Conservation (phyloP, 2,329 filamentous ascomycete species). For the Aspergillus ruber region DNA sequence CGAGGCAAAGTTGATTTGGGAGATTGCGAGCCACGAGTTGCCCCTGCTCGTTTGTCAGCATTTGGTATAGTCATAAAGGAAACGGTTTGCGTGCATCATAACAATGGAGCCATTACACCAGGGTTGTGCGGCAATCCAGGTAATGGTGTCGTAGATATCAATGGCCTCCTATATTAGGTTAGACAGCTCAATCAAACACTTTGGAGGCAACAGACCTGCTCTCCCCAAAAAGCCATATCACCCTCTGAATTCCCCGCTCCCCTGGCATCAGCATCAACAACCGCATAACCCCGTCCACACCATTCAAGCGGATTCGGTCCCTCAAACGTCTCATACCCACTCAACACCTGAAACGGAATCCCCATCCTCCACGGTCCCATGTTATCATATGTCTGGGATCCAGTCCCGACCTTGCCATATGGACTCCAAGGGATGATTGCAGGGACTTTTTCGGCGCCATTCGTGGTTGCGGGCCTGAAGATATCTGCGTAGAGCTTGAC, state of each 20-base stretch:
- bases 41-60: neutral
- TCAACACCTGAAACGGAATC: conserved; percentile 9
- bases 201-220: neutral
- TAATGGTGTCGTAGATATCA: conserved; percentile 21
- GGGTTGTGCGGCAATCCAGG: conserved; percentile 12
- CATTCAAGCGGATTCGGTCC: conserved; percentile 25
- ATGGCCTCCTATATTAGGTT: conserved; percentile 12
- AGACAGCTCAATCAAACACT: neutral
- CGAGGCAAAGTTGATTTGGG: conserved; percentile 8
- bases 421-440: conserved; percentile 22
- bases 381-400: conserved; percentile 7
- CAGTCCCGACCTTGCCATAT: conserved; percentile 20
- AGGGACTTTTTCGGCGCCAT: conserved; percentile 14
- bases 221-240: conserved; percentile 16
- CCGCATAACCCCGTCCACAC: conserved; percentile 21
- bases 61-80: neutral
- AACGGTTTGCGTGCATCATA: conserved; percentile 4
- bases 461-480: conserved; percentile 14
- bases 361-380: conserved; percentile 12
- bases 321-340: conserved; percentile 18
- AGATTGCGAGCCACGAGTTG: conserved; percentile 13
- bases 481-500: conserved; percentile 19
- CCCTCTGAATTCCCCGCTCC: conserved; percentile 23
- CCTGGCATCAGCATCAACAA: conserved; percentile 25
- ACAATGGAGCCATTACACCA: conserved; percentile 19